A percentile compares a stretch with the other conserved stretches of the same genome.
These are phyloP conservation scores for Phytophthora fragariae DNA, from an alignment of 352 stramenopile genomes.

Conservation along the genomic window DNA sequence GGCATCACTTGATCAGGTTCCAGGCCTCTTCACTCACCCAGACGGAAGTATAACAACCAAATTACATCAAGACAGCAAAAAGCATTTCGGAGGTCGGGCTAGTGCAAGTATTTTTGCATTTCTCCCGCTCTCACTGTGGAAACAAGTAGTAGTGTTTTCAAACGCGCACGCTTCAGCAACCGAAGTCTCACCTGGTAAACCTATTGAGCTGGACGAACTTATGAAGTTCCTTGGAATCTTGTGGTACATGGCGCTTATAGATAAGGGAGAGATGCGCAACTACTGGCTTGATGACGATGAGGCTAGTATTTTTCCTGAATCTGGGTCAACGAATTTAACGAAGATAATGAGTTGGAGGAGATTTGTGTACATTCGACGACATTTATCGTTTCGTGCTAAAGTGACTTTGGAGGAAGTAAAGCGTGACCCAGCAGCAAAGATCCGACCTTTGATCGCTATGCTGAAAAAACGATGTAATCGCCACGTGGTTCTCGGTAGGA, in stretches of 20 bases:
- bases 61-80: neutral
- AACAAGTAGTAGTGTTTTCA: slow-evolving; percentile 5
- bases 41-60: slow-evolving; percentile 4
- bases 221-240: neutral
- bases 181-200: neutral
- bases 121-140: slow-evolving; percentile 11
- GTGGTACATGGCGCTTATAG: slow-evolving; percentile 5
- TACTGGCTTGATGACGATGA: slow-evolving; percentile 14
- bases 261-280: slow-evolving; percentile 17
- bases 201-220: neutral
- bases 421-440: too few relatives aligned
- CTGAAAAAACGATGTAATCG: too few relatives aligned
- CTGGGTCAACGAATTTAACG: neutral
- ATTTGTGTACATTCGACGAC: too few relatives aligned
- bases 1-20: neutral
- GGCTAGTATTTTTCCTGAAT: neutral
- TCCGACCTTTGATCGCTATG: too few relatives aligned
- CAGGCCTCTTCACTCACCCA: neutral
- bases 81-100: neutral
- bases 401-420: too few relatives aligned
- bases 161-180: neutral
- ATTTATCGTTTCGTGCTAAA: too few relatives aligned
- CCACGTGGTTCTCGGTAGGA: too few relatives aligned
- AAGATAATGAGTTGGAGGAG: neutral
- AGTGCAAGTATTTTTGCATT: slow-evolving; percentile 16